Evolutionary conservation across 2,329 filamentous ascomycete genomes (phyloP).

Genomic region (Cadophora sp.): DNA sequence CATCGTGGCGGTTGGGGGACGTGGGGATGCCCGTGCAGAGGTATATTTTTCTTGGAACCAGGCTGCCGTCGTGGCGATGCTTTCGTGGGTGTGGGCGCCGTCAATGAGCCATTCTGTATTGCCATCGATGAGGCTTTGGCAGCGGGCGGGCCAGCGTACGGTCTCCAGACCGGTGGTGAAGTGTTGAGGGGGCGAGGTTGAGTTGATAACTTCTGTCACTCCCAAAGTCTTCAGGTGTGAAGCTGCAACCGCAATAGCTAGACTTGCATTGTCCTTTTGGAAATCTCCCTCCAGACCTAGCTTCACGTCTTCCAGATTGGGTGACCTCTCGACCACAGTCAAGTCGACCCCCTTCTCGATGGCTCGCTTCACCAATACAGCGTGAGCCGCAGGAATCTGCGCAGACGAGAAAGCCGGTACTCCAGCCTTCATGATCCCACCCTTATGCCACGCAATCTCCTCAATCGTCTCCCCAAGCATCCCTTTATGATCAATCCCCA

Average conservation of each 20-base stretch:
- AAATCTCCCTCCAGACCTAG: constrained; percentile 60
- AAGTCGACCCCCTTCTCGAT: constrained; percentile 44
- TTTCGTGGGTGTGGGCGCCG: constrained; percentile 91
- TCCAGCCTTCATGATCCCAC: constrained; percentile 79
- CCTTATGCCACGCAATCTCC: constrained; percentile 91
- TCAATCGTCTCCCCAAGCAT: constrained; percentile 82
- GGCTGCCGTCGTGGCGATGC: constrained; percentile 77
- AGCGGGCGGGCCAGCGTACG: constrained; percentile 81
- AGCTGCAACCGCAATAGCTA: constrained; percentile 62
- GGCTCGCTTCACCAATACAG: constrained; percentile 66
- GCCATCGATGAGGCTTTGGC: constrained; percentile 63
- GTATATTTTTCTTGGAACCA: constrained; percentile 72
- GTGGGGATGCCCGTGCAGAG: constrained; percentile 4
- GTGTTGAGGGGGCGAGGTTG: constrained; percentile 57
- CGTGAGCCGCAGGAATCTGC: constrained; percentile 61
- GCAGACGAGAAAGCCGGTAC: constrained; percentile 68
- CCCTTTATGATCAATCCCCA: constrained; percentile 85
- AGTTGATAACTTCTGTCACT: constrained; percentile 13
- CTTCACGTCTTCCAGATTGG: constrained; percentile 48
- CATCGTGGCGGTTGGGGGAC: constrained; percentile 45
- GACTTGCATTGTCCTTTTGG: constrained; percentile 64
- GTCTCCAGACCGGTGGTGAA: constrained; percentile 76
- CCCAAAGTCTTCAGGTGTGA: constrained; percentile 53
- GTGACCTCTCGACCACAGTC: constrained; percentile 36
- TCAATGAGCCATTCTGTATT: constrained; percentile 87